Evolutionary conservation across 306 rosid genomes (phyloP), one percentile per base, ranked within the genome.

Genomic region (Pyrus betulifolia): DNA sequence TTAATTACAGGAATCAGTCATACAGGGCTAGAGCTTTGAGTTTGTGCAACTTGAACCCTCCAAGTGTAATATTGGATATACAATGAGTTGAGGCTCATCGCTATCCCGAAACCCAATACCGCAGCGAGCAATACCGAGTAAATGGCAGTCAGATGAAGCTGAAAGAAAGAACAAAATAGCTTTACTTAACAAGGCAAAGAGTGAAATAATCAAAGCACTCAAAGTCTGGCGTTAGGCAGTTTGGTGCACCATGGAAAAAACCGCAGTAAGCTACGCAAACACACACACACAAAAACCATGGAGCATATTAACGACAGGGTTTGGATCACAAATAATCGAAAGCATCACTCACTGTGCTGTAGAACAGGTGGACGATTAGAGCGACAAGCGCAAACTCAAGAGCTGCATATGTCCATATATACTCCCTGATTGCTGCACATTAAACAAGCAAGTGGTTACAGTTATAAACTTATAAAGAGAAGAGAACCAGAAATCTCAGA

Each of bases 371-470:
- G 57, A 95, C 90, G 46, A 58, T 79, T 67, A 95, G 23, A 70
- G 98, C 97, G 74, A 92, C 92, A 63, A 95, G 93, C 65, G 96
- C 98, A 82, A 95, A 92, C 87, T 95, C 97, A 4, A 95, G 97
- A 76, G 97, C 98, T 61, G 97, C 97, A 71, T 90, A 95, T 33
- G 97, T 95, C 98, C 98, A 95, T 83, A 92, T 87, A 63, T 92
- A 90, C 85, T 95, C 98, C 85, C 82, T 95, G 45, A 95, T 95
- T 58, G 97, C 98, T 95, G 95, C 85, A 84, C 70, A 67, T 71
- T 68, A 83, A 14, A 78, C 46, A 72, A 69, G 70, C 33, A 68
- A 59, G 12, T 14, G 60, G 35, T 54, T 30, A 68, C 71, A 21
- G 46, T 78, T 69, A 35, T 14, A 72, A 62, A 70, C 51, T 70